phyloP scores from a whole-genome alignment of 1,284 basidiomycete species.

The Cronartium quercuum region DNA sequence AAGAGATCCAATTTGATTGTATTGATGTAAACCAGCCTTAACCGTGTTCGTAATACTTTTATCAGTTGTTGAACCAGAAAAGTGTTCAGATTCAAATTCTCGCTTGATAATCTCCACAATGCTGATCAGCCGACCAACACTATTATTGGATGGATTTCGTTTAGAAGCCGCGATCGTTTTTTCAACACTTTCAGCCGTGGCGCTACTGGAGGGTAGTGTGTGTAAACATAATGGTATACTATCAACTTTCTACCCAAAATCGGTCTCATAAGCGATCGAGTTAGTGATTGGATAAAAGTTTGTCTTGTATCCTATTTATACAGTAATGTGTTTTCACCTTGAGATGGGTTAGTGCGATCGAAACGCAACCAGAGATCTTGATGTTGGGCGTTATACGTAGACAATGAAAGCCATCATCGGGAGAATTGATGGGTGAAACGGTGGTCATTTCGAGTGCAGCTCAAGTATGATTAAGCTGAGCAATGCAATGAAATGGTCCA shows the following conservation, averaged over 20 bases:
- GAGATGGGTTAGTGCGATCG: neutral
- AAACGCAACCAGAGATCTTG: slow-evolving; percentile 18
- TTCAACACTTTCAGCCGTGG: slow-evolving; percentile 7
- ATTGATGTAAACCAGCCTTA: slow-evolving; percentile 8
- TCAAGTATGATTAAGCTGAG: too few species aligned
- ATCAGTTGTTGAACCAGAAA: neutral
- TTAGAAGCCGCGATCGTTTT: slow-evolving; percentile 19
- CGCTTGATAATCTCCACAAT: slow-evolving; percentile 78
- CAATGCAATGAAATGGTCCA: too few species aligned
- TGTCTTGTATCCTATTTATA: neutral
- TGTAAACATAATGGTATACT: slow-evolving; percentile 26
- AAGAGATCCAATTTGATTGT: slow-evolving; percentile 31
- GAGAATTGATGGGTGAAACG: too few species aligned
- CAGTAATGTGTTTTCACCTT: neutral
- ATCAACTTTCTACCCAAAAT: slow-evolving; percentile 11
- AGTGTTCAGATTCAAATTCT: slow-evolving; percentile 56
- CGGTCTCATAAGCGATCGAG: neutral
- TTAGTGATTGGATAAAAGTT: too few species aligned
- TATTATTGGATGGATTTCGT: slow-evolving; percentile 29
- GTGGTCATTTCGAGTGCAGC: too few species aligned
- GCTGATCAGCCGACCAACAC: slow-evolving; percentile 57
- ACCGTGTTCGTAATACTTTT: neutral
- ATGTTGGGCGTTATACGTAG: slow-evolving; percentile 17
- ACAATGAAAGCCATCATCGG: slow-evolving; percentile 15
- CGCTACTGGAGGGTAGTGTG: slow-evolving; percentile 9